Conservation (phyloP, 345 rosid species). For the thale cress (Arabidopsis thaliana) region TAIR10.1 NC_003074.8:17351501-17352000, state of each 20-base stretch:
- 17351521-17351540: slow-evolving; percentile 45
- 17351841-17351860: neutral
- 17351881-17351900: slow-evolving; percentile 92
- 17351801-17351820: slow-evolving; percentile 10
- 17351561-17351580: slow-evolving; percentile 42
- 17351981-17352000: slow-evolving; percentile 67
- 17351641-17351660: slow-evolving; percentile 34
- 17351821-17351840: neutral
- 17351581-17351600: slow-evolving; percentile 41
- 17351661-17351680: slow-evolving; percentile 48
- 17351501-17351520: slow-evolving; percentile 45
- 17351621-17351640: slow-evolving; percentile 40
- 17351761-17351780: slow-evolving; percentile 78
- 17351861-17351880: slow-evolving; percentile 40
- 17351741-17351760: slow-evolving; percentile 81
- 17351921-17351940: slow-evolving; percentile 91
- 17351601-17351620: slow-evolving; percentile 39
- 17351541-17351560: slow-evolving; percentile 46
- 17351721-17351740: slow-evolving; percentile 70
- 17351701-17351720: slow-evolving; percentile 75
- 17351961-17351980: slow-evolving; percentile 84
- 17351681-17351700: slow-evolving; percentile 48
- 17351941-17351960: slow-evolving; percentile 92
- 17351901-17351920: slow-evolving; percentile 86
- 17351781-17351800: neutral